These are phyloP conservation scores for Apiospora malaysiana DNA, from an alignment of 2,329 filamentous ascomycete species.

Conservation along the genomic window DNA sequence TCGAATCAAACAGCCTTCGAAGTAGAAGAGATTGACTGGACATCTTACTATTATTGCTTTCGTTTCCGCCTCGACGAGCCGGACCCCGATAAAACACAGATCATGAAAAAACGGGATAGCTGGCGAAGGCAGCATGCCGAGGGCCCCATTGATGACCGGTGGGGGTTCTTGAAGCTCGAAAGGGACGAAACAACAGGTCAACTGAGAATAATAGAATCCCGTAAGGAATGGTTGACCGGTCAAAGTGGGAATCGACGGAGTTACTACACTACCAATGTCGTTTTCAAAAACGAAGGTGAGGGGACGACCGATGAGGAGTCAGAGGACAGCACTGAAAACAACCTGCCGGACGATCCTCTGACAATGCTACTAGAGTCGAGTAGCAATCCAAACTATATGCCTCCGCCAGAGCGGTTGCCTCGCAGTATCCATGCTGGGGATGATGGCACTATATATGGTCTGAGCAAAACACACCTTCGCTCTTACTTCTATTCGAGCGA, in stretches of 20 bases:
- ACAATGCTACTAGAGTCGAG: conserved; percentile 26
- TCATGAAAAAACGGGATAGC: conserved; percentile 52
- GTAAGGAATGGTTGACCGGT: conserved; percentile 67
- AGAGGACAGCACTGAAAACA: conserved; percentile 23
- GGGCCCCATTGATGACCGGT: conserved; percentile 75
- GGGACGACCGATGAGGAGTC: not conserved
- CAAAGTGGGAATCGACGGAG: conserved; percentile 65
- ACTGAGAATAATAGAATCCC: conserved; percentile 68
- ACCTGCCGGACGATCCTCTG: conserved; percentile 18
- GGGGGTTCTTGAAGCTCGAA: conserved; percentile 70
- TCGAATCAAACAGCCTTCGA: conserved; percentile 70
- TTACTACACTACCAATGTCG: conserved; percentile 66
- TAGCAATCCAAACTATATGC: conserved; percentile 45
- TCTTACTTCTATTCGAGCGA: conserved; percentile 59
- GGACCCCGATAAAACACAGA: conserved; percentile 45
- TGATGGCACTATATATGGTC: conserved; percentile 53
- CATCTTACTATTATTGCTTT: conserved; percentile 72
- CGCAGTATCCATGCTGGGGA: conserved; percentile 56
- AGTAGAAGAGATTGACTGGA: conserved; percentile 68
- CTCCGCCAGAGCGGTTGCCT: conserved; percentile 39
- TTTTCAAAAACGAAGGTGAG: conserved; percentile 41
- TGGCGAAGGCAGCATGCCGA: conserved; percentile 73
- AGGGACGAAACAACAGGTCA: conserved; percentile 63
- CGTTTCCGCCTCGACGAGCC: conserved; percentile 63
- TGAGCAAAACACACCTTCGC: conserved; percentile 59